A percentile compares a stretch with the other conserved stretches of the same genome.
These are phyloP conservation scores for Elaeis guineensis DNA, from an alignment of 176 grass and related monocot genomes.

Conservation along the genomic window DNA sequence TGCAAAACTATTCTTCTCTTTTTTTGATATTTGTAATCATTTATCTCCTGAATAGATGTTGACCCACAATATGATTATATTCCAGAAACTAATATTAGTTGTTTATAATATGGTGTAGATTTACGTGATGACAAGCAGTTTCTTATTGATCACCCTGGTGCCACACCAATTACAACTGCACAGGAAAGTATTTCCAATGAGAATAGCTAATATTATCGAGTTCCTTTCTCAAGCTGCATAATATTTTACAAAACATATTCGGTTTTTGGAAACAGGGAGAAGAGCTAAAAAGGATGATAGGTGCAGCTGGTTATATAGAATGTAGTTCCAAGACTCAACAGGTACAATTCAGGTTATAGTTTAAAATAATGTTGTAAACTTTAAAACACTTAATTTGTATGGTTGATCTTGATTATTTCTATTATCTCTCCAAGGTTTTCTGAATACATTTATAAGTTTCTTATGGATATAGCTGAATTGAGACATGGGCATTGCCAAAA, in stretches of 20 bases:
- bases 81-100: neutral
- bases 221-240: too few relatives aligned
- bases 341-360: constrained; percentile 15
- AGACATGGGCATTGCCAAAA: too few relatives aligned
- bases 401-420: too few relatives aligned
- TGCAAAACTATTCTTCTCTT: too few relatives aligned
- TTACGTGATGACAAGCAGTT: constrained; percentile 72
- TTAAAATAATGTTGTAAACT: too few relatives aligned
- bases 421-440: too few relatives aligned
- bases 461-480: too few relatives aligned
- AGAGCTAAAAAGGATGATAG: constrained; percentile 49
- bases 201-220: neutral
- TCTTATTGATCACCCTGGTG: constrained; percentile 55
- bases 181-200: constrained; percentile 27
- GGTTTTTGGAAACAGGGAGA: constrained; percentile 38
- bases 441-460: too few relatives aligned
- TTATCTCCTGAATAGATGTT: too few relatives aligned
- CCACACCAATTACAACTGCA: constrained; percentile 41
- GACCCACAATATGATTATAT: too few relatives aligned
- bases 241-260: neutral
- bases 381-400: too few relatives aligned
- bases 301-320: constrained; percentile 49
- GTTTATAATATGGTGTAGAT: constrained; percentile 25
- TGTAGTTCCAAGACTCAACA: constrained; percentile 72
- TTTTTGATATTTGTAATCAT: too few relatives aligned